Conservation (phyloP, 495 filamentous ascomycete genomes). For the Margaritispora aquatica region DNA sequence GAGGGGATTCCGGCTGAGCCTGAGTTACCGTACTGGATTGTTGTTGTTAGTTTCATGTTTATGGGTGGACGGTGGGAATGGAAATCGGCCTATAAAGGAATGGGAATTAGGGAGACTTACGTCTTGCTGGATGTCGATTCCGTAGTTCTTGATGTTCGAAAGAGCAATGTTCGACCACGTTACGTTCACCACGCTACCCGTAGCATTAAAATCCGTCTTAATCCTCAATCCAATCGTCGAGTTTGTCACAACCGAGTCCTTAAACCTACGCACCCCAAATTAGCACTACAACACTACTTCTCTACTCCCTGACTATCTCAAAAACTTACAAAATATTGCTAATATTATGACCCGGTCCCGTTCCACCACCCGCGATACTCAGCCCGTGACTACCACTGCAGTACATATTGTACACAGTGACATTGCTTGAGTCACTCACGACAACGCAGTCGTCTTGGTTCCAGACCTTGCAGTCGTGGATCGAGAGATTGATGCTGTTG, state of each 20-base stretch:
- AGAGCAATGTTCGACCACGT: slow-evolving; percentile 37
- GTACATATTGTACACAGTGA: slow-evolving; percentile 30
- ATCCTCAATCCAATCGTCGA: slow-evolving; percentile 36
- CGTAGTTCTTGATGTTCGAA: slow-evolving; percentile 37
- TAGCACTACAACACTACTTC: no score
- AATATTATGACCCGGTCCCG: slow-evolving; percentile 38
- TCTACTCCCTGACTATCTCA: no score
- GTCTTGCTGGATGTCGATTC: slow-evolving; percentile 42
- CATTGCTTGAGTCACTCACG: slow-evolving; percentile 30
- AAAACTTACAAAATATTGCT: slow-evolving; percentile 38
- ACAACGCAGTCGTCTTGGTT: slow-evolving; percentile 45
- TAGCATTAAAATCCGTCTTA: slow-evolving; percentile 38
- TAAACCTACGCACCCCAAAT: no score
- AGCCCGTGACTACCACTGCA: slow-evolving; percentile 43
- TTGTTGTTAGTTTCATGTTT: no score
- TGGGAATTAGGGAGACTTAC: no score
- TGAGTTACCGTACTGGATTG: slow-evolving; percentile 44
- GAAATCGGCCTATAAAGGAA: no score
- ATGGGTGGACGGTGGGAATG: no score
- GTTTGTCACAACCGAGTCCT: slow-evolving; percentile 38
- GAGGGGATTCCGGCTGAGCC: slow-evolving; percentile 37
- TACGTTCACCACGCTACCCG: slow-evolving; percentile 39
- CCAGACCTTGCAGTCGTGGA: slow-evolving; percentile 28
- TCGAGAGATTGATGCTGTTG: slow-evolving; percentile 24
- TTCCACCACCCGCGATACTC: slow-evolving; percentile 43